phyloP scores from a whole-genome alignment of 2,329 filamentous ascomycete genomes.

The Penicillium sp. region DNA sequence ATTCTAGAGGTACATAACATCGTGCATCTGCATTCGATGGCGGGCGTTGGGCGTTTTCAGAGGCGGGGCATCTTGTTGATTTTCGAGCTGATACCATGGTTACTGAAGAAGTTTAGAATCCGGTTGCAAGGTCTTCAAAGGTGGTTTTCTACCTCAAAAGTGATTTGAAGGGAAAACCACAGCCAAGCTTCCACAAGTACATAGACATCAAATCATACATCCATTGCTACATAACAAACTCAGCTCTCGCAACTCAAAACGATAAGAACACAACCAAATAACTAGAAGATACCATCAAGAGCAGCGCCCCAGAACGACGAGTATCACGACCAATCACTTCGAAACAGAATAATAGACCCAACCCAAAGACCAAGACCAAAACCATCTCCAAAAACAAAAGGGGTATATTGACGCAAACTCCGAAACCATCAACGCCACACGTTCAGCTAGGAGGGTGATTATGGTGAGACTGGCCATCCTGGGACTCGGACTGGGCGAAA shows the following conservation, averaged over 20 bases:
- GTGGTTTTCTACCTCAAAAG: too few species aligned
- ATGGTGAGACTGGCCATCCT: background rate
- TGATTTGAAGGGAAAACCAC: too few species aligned
- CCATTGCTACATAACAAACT: background rate
- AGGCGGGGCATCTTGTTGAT: too few species aligned
- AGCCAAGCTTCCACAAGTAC: background rate
- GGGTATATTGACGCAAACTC: constrained; percentile 18
- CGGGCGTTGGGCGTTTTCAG: background rate
- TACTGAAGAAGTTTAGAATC: too few species aligned
- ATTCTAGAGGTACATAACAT: background rate
- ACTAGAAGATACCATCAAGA: background rate
- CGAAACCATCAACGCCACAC: background rate
- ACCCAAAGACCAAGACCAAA: background rate
- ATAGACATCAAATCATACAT: background rate
- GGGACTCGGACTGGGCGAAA: background rate
- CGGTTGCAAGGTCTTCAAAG: too few species aligned
- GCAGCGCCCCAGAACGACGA: background rate
- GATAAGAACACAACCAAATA: background rate
- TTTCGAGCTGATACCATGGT: background rate
- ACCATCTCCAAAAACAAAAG: constrained; percentile 5
- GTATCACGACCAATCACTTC: background rate
- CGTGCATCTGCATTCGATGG: background rate
- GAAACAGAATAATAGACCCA: too few species aligned
- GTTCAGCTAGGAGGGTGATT: background rate
- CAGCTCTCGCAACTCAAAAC: background rate